Percentiles rank a stretch among this genome's conserved stretches.
These are phyloP conservation scores for Rhododendron simsii DNA, from an alignment of 148 eudicot species.

Conservation along the genomic window DNA sequence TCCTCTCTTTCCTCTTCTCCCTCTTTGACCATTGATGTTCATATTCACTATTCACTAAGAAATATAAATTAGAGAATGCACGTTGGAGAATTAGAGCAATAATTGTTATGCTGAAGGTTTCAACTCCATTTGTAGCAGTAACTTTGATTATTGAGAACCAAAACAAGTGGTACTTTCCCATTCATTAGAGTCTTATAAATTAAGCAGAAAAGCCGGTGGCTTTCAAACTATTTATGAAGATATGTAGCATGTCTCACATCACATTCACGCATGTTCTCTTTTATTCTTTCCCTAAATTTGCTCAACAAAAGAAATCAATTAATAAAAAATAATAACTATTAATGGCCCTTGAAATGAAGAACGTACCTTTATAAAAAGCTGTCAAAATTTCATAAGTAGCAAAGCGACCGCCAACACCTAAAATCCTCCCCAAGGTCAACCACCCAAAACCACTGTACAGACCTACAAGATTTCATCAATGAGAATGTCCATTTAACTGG, in stretches of 20 bases:
- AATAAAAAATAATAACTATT: not conserved
- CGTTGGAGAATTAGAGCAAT: not conserved
- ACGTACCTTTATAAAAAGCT: not conserved
- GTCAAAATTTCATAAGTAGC: slow-evolving; percentile 79
- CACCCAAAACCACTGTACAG: slow-evolving; percentile 70
- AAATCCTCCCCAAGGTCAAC: slow-evolving; percentile 61
- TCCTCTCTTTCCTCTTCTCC: no score
- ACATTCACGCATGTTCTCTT: not conserved
- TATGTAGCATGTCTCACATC: not conserved
- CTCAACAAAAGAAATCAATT: not conserved
- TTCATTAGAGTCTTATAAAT: not conserved
- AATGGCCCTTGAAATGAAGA: not conserved
- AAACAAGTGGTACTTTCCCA: not conserved
- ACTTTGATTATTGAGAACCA: not conserved
- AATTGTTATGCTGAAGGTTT: not conserved
- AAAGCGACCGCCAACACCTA: slow-evolving; percentile 76
- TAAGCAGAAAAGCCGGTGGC: not conserved
- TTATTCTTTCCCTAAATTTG: not conserved
- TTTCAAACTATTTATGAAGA: not conserved
- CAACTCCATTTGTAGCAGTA: not conserved
- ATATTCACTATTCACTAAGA: not conserved
- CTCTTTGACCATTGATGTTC: not conserved
- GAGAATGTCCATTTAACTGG: not conserved
- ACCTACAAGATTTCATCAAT: slow-evolving; percentile 26
- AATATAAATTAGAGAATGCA: not conserved